Evolutionary conservation across 192 early-diverging fungal genomes (phyloP), one percentile per base, ranked within the genome.

Genomic region (Coemansia aciculifera): DNA sequence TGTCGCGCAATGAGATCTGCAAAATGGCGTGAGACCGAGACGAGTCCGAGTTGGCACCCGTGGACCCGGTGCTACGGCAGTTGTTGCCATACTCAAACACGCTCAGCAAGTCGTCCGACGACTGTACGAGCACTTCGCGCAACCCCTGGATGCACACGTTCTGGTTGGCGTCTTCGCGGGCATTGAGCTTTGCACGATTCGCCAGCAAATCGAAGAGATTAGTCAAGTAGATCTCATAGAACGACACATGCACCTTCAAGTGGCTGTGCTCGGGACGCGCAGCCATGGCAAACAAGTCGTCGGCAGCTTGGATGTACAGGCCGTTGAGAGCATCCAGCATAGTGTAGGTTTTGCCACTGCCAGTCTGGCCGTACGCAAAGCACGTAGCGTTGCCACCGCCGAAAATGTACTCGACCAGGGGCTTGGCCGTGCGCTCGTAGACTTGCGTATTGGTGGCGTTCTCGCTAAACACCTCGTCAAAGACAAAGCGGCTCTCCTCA

Each of bases 181-280:
- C 98, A 87, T 89, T 92, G n/a, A 98, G 79, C 67, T 86, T 86
- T 78, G 98, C 96, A 59, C 96, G 88, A 31, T 88, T 85, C 69
- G 96, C 95, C 27, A 99, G 85, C 62, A 99, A 77, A 69, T 99
- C 98, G 67, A 93, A 97, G 43, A 99, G 84, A 39, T 97, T 94
- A 21, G 94, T 92, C 77, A 97, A 93, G 75, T 99, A 99, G 63
- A 99, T 97, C 72, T 99, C 98, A 73, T 97, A 98, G 59, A 98
- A 94, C 54, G 89, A 90, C 68, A 96, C 94, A 63, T 85, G 95
- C 4, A 92, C 92, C 8, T 87, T 71, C 59, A 98, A 70, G 76
- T 96, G 89, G 17, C 79, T 62, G 77, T 93, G 86, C 61, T 93
- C 75, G 2, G 92, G 88, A 19, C 73, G 85, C 24, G 84, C 78